phyloP scores from a whole-genome alignment of 805 yeast species.

The Saccharomycopsis sp. region DNA sequence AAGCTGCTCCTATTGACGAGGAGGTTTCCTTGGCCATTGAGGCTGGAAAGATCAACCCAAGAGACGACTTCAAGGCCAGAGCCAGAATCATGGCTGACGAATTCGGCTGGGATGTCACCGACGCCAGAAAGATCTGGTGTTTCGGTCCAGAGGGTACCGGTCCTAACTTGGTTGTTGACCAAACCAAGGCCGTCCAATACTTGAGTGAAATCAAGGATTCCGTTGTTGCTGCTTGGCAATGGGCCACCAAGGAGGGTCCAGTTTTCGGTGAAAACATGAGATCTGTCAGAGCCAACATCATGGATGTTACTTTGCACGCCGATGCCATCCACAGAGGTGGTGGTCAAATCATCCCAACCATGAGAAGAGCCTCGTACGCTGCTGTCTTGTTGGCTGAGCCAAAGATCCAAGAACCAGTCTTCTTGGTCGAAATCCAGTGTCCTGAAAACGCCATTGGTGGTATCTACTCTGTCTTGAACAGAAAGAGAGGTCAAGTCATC shows the following conservation, averaged over 20 bases:
- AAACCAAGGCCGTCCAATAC: constrained; percentile 99
- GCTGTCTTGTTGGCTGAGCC: constrained; percentile 98
- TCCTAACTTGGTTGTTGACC: constrained; percentile 98
- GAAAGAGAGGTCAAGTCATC: constrained; percentile 98
- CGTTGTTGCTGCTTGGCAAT: constrained; percentile 99
- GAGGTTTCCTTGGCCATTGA: constrained; percentile 91
- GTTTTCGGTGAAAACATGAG: constrained; percentile 94
- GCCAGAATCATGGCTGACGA: constrained; percentile 99
- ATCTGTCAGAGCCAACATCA: constrained; percentile 93
- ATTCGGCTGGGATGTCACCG: constrained; percentile 99
- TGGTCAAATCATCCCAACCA: constrained; percentile 99
- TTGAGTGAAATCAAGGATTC: constrained; percentile 98
- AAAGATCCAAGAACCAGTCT: constrained; percentile 98
- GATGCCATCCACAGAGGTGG: constrained; percentile 99
- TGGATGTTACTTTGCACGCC: constrained; percentile 98
- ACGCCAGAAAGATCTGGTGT: constrained; percentile 99
- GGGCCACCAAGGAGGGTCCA: constrained; percentile 99
- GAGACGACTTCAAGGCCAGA: constrained; percentile 98
- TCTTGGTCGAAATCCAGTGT: constrained; percentile 98
- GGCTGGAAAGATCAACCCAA: constrained; percentile 83
- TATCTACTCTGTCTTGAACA: constrained; percentile 99
- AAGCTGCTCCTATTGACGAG: constrained; percentile 94
- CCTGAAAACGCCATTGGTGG: constrained; percentile 99
- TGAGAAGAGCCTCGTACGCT: constrained; percentile 99
- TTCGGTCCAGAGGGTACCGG: constrained; percentile 99